Base-by-base conservation (phyloP, 2,329 filamentous ascomycete genomes). In the Chrysosporium queenslandicum region DNA sequence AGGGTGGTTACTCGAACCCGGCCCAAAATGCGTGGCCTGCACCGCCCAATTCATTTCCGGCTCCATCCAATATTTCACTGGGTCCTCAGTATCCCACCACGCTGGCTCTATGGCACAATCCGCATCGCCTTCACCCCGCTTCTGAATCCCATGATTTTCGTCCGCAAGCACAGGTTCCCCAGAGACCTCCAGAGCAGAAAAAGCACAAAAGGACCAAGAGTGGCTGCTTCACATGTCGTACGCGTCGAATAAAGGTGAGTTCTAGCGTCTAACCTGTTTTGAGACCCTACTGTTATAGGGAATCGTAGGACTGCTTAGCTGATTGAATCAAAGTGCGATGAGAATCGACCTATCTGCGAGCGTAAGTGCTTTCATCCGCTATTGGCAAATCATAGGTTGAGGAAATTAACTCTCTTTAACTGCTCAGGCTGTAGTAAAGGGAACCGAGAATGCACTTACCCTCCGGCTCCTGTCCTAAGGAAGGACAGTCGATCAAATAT, bases 171-270 rank as follows among this genome's bases (percentile, higher is more conserved):
- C 49, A 45, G 21, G 29, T 37, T 4, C 29, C 49, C 14, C 49
- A 51, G 20, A 45, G 50, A 66, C 50, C 61, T 51, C 49, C 66
- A 25, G 86, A 94, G 56, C 83, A 86, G 63, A 85, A 94, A 59
- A 97, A 97, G 69, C 91, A 97, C 67, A 85, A 90, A 56, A 82
- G 92, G 60, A 97, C 92, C 40, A 79, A 92, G 61, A 96, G 89
- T 58, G 92, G 92, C 25, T 98, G 92, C 71, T 96, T 80, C 65
- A 97, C 90, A 43, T 98, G 92, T 69, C 80, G 92, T 54, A 84
- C 83, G 61, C 80, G 92, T 59, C 81, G 92, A 67, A 90, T 97
- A 48, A 97, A 83, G 75, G 78, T 80, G 64, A 56, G 59, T 49
- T 8, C 34, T 16, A 18, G 14, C 8, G 42, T 42, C 16, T 48